A percentile compares a stretch with the other conserved stretches of the same genome.
phyloP scores from a whole-genome alignment of 345 rosid genomes.

The Eucalyptus erythrocorys region DNA sequence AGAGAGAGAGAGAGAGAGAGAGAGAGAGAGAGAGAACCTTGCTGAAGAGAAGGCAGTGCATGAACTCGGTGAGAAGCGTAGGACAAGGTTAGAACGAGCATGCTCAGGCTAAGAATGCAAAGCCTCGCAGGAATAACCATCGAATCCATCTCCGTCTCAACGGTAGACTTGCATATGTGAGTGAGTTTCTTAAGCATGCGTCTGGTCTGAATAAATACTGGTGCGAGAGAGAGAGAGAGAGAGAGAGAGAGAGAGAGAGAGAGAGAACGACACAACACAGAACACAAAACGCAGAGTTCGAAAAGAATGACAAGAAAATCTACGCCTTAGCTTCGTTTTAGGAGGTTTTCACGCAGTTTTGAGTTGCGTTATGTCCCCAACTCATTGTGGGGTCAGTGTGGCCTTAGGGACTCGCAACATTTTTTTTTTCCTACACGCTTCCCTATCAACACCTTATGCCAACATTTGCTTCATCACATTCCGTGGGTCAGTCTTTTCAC shows the following conservation, averaged over 20 bases:
- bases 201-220: not conserved
- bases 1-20: not conserved
- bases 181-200: not conserved
- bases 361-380: constrained; percentile 9
- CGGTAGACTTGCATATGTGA: not conserved
- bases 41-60: not conserved
- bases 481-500: not conserved
- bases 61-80: not conserved
- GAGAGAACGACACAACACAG: constrained; percentile 9
- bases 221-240: not conserved
- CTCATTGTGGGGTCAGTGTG: not conserved
- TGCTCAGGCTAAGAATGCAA: not conserved
- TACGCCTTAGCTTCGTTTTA: constrained; percentile 4
- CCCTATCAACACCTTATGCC: not conserved
- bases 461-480: not conserved
- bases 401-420: not conserved
- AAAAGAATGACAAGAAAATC: constrained; percentile 18
- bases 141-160: not conserved
- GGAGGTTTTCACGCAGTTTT: constrained; percentile 9
- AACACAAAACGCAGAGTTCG: constrained; percentile 56
- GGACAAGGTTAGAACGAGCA: not conserved
- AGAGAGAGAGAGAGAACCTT: not conserved
- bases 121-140: not conserved
- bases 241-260: not conserved
- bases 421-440: not conserved